These are phyloP conservation scores for Saccharomyces hybrid DNA, from an alignment of 1,139 yeast species.

Conservation along the genomic window DNA sequence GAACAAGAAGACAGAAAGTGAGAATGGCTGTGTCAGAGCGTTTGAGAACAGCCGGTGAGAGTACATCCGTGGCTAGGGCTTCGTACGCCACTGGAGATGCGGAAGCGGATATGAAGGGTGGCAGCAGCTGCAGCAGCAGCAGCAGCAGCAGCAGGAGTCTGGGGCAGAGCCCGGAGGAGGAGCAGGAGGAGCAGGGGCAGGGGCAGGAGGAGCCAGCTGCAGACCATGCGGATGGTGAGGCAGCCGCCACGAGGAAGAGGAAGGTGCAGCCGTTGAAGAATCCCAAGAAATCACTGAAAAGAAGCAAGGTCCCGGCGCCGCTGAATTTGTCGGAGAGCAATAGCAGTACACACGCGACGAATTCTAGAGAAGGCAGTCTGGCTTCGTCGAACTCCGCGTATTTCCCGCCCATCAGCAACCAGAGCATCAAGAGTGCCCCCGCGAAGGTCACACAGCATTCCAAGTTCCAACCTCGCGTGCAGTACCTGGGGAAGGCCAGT, in stretches of 20 bases:
- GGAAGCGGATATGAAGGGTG: background rate
- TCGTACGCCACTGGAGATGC: background rate
- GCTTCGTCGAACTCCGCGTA: background rate
- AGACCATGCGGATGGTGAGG: slow-evolving; percentile 3
- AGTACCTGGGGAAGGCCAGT: slow-evolving; percentile 3
- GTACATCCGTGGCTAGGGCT: slow-evolving; percentile 1
- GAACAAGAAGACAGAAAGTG: background rate
- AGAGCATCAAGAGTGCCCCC: slow-evolving; percentile 9
- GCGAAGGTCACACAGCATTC: slow-evolving; percentile 6
- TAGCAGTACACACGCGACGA: background rate
- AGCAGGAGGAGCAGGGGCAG: no score
- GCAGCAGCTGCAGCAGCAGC: background rate
- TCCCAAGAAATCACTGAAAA: slow-evolving; percentile 14
- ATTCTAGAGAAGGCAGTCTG: background rate
- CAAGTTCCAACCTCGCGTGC: slow-evolving; percentile 8
- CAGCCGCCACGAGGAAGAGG: slow-evolving; percentile 4
- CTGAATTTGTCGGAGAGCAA: slow-evolving; percentile 7
- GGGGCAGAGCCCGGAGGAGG: background rate
- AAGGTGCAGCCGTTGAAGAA: slow-evolving; percentile 3
- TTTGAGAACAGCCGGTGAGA: slow-evolving; percentile 6
- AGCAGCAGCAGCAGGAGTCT: no score
- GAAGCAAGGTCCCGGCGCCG: slow-evolving; percentile 19
- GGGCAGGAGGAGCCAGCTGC: background rate
- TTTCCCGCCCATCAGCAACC: background rate
- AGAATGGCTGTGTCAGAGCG: slow-evolving; percentile 5